These are phyloP conservation scores for Geotrichum restrictum DNA, from an alignment of 1,139 yeast genomes.

Conservation along the genomic window DNA sequence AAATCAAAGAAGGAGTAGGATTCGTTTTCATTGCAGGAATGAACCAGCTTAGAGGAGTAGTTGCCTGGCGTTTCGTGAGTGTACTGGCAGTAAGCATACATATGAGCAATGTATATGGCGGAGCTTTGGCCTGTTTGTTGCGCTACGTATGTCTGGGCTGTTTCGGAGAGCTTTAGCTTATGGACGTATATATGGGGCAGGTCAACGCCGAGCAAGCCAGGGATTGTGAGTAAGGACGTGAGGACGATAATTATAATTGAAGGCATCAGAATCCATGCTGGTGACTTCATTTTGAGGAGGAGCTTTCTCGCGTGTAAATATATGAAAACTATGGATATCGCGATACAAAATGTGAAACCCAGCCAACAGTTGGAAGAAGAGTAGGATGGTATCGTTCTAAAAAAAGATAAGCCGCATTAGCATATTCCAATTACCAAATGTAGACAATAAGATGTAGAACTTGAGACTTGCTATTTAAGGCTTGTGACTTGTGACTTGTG, in stretches of 20 bases:
- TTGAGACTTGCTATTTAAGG: no score
- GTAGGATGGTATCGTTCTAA: no score
- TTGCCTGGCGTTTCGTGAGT: no score
- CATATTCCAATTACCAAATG: no score
- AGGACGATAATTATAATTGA: constrained; percentile 9
- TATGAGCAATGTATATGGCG: constrained; percentile 5
- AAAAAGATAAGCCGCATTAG: no score
- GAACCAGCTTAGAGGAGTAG: neutral
- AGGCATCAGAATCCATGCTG: constrained; percentile 17
- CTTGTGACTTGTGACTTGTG: no score
- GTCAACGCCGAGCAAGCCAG: constrained; percentile 3
- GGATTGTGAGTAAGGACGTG: constrained; percentile 5
- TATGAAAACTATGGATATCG: no score
- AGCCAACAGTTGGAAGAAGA: no score
- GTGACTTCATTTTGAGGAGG: constrained; percentile 16
- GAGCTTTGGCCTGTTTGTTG: constrained; percentile 8
- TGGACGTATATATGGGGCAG: constrained; percentile 7
- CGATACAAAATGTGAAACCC: no score
- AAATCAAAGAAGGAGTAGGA: constrained; percentile 5
- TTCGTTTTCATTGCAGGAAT: neutral
- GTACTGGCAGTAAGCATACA: constrained; percentile 5
- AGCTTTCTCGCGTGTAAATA: no score
- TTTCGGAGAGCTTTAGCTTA: constrained; percentile 4
- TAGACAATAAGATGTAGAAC: no score
- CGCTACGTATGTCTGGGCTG: constrained; percentile 8